Conservation (phyloP, 768 basidiomycete genomes). For the Leccinum variicolor region DNA sequence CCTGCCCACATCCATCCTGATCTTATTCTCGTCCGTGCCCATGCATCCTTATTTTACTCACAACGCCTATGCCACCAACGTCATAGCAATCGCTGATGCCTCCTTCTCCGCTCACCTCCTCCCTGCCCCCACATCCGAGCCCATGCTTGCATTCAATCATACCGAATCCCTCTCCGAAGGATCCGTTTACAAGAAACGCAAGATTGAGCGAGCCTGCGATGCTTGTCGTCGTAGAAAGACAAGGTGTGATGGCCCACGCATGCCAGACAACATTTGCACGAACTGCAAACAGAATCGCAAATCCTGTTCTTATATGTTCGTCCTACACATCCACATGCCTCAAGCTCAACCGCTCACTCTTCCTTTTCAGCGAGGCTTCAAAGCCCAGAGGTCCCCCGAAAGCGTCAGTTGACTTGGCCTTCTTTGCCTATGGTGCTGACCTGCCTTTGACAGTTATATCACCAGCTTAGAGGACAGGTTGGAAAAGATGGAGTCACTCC, state of each 20-base stretch:
- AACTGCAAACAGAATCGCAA: conserved; percentile 53
- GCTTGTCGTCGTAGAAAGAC: conserved; percentile 56
- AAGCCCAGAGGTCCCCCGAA: conserved; percentile 67
- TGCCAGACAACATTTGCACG: conserved; percentile 49
- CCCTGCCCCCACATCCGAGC: conserved; percentile 2
- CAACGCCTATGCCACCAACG: conserved; percentile 17
- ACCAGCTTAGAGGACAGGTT: conserved; percentile 56
- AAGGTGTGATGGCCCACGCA: conserved; percentile 57
- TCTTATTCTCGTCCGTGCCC: background rate
- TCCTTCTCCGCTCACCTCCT: conserved; percentile 1
- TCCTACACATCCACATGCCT: conserved; percentile 6
- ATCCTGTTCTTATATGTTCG: conserved; percentile 59
- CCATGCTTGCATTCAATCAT: conserved; percentile 11
- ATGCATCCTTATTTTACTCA: conserved; percentile 22
- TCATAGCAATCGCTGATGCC: conserved; percentile 27
- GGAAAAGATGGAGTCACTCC: conserved; percentile 51
- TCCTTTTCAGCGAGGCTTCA: conserved; percentile 49
- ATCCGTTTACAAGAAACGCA: conserved; percentile 38
- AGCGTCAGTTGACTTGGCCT: conserved; percentile 42
- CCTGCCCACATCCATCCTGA: background rate
- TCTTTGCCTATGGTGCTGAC: background rate
- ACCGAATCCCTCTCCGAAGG: conserved; percentile 5
- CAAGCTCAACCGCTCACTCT: background rate
- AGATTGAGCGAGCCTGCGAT: conserved; percentile 57
- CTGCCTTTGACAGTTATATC: conserved; percentile 43